These are phyloP conservation scores for Phanerochaete carnosa DNA, from an alignment of 768 basidiomycete genomes.

Conservation along the genomic window DNA sequence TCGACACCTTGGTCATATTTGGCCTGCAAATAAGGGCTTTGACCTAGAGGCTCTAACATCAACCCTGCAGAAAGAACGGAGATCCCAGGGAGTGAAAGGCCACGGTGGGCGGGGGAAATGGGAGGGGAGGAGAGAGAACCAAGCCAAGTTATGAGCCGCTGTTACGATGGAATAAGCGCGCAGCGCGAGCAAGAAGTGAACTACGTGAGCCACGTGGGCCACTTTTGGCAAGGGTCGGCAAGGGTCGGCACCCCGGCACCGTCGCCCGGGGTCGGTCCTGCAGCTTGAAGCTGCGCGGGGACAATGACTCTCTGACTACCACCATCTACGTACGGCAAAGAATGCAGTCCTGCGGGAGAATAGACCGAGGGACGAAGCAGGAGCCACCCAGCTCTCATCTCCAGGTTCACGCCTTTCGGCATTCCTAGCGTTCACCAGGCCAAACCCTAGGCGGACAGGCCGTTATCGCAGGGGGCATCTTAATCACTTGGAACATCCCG, in stretches of 20 bases:
- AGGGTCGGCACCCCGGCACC: slow-evolving; percentile 13
- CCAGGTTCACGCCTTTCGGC: not conserved
- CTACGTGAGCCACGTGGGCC: slow-evolving; percentile 21
- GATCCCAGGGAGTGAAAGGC: slow-evolving; percentile 42
- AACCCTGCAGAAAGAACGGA: slow-evolving; percentile 23
- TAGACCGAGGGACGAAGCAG: not conserved
- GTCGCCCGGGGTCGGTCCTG: not conserved
- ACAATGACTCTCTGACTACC: not conserved
- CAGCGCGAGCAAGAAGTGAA: slow-evolving; percentile 8
- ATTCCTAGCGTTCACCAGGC: not conserved
- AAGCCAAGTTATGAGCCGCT: slow-evolving; percentile 28
- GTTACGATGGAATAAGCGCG: slow-evolving; percentile 24
- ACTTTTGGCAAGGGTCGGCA: slow-evolving; percentile 13
- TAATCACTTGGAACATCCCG: not conserved
- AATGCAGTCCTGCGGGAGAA: not conserved
- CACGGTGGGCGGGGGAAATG: slow-evolving; percentile 17
- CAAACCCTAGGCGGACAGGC: not conserved
- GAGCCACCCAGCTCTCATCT: not conserved
- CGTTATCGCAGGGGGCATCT: slow-evolving; percentile 13
- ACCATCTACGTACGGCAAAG: slow-evolving; percentile 1
- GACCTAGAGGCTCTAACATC: slow-evolving; percentile 57
- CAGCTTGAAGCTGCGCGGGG: not conserved
- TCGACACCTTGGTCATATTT: slow-evolving; percentile 84
- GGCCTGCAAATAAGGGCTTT: slow-evolving; percentile 65
- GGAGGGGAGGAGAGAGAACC: slow-evolving; percentile 28